A percentile compares a stretch with the other conserved stretches of the same genome.
Conservation (phyloP, 352 stramenopile species). For the Phytophthora sp. region DNA sequence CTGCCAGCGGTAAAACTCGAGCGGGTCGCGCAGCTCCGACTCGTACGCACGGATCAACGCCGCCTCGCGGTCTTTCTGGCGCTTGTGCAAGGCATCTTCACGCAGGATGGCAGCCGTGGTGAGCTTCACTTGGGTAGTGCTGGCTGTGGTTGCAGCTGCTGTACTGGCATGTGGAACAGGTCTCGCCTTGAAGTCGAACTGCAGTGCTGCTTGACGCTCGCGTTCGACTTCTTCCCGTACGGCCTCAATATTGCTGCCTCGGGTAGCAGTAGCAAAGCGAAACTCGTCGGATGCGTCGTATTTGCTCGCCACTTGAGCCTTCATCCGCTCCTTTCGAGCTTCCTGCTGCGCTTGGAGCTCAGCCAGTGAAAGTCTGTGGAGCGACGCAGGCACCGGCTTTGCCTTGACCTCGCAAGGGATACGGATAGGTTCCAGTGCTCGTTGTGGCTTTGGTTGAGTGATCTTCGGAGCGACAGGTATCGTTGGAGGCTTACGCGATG, state of each 20-base stretch:
- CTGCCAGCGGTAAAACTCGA: constrained; percentile 93
- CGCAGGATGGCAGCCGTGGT: constrained; percentile 90
- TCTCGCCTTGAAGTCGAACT: constrained; percentile 84
- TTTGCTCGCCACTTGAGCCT: constrained; percentile 71
- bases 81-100: constrained; percentile 92
- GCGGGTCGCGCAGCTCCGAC: constrained; percentile 87
- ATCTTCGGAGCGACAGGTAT: constrained; percentile 86
- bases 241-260: constrained; percentile 72
- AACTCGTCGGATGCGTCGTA: constrained; percentile 78
- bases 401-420: constrained; percentile 84
- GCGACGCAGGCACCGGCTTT: constrained; percentile 62
- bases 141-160: constrained; percentile 38
- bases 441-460: constrained; percentile 78
- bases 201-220: constrained; percentile 53
- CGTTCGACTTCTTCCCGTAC: constrained; percentile 76
- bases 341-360: constrained; percentile 67
- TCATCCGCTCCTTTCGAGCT: constrained; percentile 58
- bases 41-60: constrained; percentile 89
- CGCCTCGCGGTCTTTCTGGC: constrained; percentile 92
- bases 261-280: constrained; percentile 75
- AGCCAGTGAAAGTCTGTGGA: constrained; percentile 72
- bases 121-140: constrained; percentile 69
- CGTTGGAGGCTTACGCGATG: constrained; percentile 61
- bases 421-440: constrained; percentile 71
- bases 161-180: constrained; percentile 55